Base-by-base conservation (phyloP, 805 yeast genomes). In the Candida morakotiae region DNA sequence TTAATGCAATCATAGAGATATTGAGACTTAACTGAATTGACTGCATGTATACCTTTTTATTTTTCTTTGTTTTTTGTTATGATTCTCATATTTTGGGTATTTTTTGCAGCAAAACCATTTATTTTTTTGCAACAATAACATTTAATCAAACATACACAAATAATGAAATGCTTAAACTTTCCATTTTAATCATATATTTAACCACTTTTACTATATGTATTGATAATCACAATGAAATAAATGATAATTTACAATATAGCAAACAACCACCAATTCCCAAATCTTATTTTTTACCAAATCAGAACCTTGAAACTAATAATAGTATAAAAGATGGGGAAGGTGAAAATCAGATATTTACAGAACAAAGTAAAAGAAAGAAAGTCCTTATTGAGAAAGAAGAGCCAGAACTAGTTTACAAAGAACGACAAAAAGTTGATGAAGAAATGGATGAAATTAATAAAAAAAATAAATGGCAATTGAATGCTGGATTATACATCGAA, bases 401-500 rank as follows among this genome's bases (percentile, higher is more conserved):
- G 16, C 11, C 16, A 3, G 28, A 32, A 9, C 8, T 32, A n/a
- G 16, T 14, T 9, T 23, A 5, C 13, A 24, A 24, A 16, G 35
- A 32, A 9, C 19, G 13, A 17, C 35, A 32, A 13, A 32, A 24
- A 9, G n/a, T 13, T 3, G 28, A 17, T 22, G 35, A 32, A 24
- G 28, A 32, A n/a, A 3, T 32, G 14, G 35, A 32, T 17, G 28
- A 32, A 17, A 15, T 22, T 7, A 24, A 15, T 13, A 32, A 32
- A 9, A 32, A 32, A n/a, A 15, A 32, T 8, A 32, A 23, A 19
- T 34, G 37, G 37, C 37, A 34, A 13, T 8, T 34, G 5, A 34
- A 34, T 26, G 37, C 37, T 23, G 37, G 37, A 9, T 34, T 34
- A 19, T 34, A 34, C 25, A n/a, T 32, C 13, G 35, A 32, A 24